phyloP scores from a whole-genome alignment of 768 basidiomycete genomes.

The Pleurotus pulmonarius region DNA sequence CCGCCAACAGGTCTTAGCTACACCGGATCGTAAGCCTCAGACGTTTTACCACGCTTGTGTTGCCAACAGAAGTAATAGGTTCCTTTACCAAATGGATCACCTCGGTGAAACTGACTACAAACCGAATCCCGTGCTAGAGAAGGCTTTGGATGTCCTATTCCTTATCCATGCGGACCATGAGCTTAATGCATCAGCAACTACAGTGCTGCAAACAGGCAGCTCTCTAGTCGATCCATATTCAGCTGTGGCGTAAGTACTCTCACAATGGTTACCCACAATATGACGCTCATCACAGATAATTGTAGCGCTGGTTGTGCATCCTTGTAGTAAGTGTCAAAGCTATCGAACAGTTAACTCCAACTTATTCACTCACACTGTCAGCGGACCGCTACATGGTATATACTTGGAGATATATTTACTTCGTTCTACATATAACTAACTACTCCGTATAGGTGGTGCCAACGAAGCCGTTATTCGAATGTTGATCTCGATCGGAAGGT shows the following conservation, averaged over 20 bases:
- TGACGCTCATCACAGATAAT: background rate
- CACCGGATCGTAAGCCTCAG: conserved; percentile 64
- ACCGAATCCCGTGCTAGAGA: conserved; percentile 83
- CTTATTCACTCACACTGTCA: conserved; percentile 18
- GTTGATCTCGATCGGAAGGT: conserved; percentile 86
- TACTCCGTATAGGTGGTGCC: conserved; percentile 57
- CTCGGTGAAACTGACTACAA: conserved; percentile 66
- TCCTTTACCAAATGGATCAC: conserved; percentile 90
- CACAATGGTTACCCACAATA: background rate
- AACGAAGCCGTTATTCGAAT: conserved; percentile 95
- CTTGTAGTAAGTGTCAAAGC: conserved; percentile 60
- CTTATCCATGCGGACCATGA: conserved; percentile 90
- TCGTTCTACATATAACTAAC: background rate
- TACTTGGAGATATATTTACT: background rate
- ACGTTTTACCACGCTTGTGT: background rate
- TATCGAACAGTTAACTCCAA: background rate
- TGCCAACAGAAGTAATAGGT: conserved; percentile 35
- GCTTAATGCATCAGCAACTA: conserved; percentile 81
- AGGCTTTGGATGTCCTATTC: conserved; percentile 85
- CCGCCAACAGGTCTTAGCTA: conserved; percentile 83
- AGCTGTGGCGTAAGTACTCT: conserved; percentile 61
- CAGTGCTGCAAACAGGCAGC: conserved; percentile 83
- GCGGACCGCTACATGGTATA: conserved; percentile 69
- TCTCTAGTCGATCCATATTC: conserved; percentile 91
- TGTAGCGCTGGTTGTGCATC: conserved; percentile 81